Conservation (phyloP, 2,329 filamentous ascomycete species). For the Nannizziopsis arthrosporioides region DNA sequence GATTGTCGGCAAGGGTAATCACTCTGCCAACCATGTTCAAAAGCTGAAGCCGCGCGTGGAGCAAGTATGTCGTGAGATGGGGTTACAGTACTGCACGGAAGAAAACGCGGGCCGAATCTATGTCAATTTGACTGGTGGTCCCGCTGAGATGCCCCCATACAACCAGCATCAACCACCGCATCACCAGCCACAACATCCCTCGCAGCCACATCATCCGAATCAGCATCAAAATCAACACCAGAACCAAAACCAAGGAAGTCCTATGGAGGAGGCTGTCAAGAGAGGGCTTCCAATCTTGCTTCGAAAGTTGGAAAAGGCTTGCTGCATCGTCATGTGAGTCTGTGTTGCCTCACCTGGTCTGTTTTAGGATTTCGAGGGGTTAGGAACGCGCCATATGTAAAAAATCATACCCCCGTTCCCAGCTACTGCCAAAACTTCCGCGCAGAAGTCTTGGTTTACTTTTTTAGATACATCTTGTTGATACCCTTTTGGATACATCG, state of each 20-base stretch:
- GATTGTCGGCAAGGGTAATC: constrained; percentile 92
- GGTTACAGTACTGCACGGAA: constrained; percentile 73
- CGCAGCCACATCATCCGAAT: constrained; percentile 20
- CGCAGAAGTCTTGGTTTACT: neutral
- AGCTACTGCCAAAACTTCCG: too few relatives aligned
- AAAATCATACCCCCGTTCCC: neutral
- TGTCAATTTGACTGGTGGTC: constrained; percentile 68
- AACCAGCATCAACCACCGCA: constrained; percentile 30
- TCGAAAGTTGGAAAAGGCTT: constrained; percentile 54
- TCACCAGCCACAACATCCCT: constrained; percentile 29
- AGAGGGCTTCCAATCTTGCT: constrained; percentile 50
- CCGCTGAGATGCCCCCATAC: constrained; percentile 41
- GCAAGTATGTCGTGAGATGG: constrained; percentile 68
- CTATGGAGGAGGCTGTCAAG: constrained; percentile 50
- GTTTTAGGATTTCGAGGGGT: neutral
- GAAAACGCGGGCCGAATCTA: constrained; percentile 83
- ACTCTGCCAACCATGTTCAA: constrained; percentile 68
- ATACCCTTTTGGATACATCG: neutral
- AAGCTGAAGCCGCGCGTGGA: constrained; percentile 95
- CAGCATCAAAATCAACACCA: constrained; percentile 33
- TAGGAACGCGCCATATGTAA: neutral
- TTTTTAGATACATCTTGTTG: neutral
- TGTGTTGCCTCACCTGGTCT: neutral
- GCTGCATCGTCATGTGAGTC: constrained; percentile 63
- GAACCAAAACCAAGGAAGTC: constrained; percentile 43